phyloP scores from a whole-genome alignment of 139 green algal genomes.

The Chlamydomonas applanata region DNA sequence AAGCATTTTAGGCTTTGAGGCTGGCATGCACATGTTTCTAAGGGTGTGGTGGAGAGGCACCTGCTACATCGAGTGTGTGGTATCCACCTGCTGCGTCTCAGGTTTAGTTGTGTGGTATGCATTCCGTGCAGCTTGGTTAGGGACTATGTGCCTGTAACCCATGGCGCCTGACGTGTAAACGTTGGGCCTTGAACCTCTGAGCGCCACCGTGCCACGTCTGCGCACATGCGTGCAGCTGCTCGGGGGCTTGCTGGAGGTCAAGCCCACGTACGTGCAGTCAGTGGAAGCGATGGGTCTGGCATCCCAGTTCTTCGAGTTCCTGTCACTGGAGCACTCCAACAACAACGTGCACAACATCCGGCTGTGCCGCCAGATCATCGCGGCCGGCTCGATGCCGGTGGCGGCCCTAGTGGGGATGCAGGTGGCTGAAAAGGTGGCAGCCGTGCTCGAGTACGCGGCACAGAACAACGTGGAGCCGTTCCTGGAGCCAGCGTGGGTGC shows the following conservation, averaged over 20 bases:
- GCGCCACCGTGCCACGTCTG: too few species aligned
- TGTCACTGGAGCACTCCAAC: constrained; percentile 83
- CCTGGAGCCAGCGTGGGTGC: constrained; percentile 63
- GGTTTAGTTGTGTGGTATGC: too few species aligned
- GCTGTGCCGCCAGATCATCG: constrained; percentile 74
- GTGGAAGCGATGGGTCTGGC: constrained; percentile 62
- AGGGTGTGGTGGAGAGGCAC: not conserved
- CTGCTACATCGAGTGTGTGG: not conserved
- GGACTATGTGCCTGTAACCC: too few species aligned
- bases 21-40: not conserved
- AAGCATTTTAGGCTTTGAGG: too few species aligned
- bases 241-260: constrained; percentile 55
- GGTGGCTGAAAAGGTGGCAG: constrained; percentile 56
- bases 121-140: too few species aligned
- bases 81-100: not conserved
- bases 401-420: constrained; percentile 35
- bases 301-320: constrained; percentile 79
- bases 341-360: constrained; percentile 95
- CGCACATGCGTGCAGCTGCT: constrained; percentile 50
- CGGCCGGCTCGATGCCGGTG: constrained; percentile 32
- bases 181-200: not conserved
- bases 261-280: constrained; percentile 44
- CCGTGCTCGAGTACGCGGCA: constrained; percentile 77
- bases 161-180: constrained; percentile 9
- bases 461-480: constrained; percentile 85